These are phyloP conservation scores for Diplodia intermedia DNA, from an alignment of 2,329 filamentous ascomycete species.

Conservation along the genomic window DNA sequence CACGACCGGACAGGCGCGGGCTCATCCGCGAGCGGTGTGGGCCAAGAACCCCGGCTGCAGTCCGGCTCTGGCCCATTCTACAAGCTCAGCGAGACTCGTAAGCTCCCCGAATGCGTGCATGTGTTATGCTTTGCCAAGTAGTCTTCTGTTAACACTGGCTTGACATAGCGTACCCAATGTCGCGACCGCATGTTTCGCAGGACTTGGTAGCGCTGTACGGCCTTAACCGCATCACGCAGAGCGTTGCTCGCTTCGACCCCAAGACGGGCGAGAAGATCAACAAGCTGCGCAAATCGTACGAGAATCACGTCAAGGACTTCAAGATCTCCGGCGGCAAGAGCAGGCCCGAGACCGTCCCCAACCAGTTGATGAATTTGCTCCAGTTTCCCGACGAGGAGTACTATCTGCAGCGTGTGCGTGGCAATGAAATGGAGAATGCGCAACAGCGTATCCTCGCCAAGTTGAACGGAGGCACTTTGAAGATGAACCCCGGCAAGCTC, in stretches of 20 bases:
- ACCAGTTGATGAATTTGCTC: slow-evolving; percentile 45
- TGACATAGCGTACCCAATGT: slow-evolving; percentile 48
- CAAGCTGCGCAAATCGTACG: slow-evolving; percentile 65
- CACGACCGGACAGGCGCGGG: slow-evolving; percentile 54
- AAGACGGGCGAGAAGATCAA: slow-evolving; percentile 70
- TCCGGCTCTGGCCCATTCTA: slow-evolving; percentile 45
- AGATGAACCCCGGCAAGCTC: slow-evolving; percentile 53
- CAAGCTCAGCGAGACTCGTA: slow-evolving; percentile 47
- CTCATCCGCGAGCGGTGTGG: slow-evolving; percentile 36
- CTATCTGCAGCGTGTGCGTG: slow-evolving; percentile 47
- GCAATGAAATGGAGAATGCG: slow-evolving; percentile 48
- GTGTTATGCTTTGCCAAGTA: slow-evolving; percentile 36
- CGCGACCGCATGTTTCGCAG: slow-evolving; percentile 63
- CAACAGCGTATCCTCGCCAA: slow-evolving; percentile 42
- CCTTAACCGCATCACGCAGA: slow-evolving; percentile 62
- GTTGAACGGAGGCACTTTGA: slow-evolving; percentile 50
- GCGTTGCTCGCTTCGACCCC: slow-evolving; percentile 66
- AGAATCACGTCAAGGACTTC: slow-evolving; percentile 59
- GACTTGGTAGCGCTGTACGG: slow-evolving; percentile 67
- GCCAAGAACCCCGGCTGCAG: slow-evolving; percentile 39
- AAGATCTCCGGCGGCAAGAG: slow-evolving; percentile 56
- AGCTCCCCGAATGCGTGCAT: slow-evolving; percentile 39
- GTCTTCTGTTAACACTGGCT: slow-evolving; percentile 42
- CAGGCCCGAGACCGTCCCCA: slow-evolving; percentile 51
- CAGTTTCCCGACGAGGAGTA: slow-evolving; percentile 52